phyloP scores from a whole-genome alignment of 1,284 basidiomycete species.

The Fomitiporia mediterranea region DNA sequence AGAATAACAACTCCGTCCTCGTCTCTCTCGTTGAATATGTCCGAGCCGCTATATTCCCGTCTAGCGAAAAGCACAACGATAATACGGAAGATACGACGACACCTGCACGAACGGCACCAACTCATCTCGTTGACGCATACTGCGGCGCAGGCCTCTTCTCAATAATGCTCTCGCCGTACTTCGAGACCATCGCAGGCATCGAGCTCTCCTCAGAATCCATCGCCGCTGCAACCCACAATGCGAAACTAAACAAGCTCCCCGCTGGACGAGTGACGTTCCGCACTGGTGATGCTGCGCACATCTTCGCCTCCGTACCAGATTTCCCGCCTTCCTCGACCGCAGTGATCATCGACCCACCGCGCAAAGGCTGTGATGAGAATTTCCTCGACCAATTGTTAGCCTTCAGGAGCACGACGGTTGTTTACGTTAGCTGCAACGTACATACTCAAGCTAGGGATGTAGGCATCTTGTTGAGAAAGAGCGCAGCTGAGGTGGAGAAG shows the following conservation, averaged over 20 bases:
- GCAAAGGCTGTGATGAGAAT: slow-evolving; percentile 83
- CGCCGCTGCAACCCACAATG: slow-evolving; percentile 76
- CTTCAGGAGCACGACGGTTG: slow-evolving; percentile 68
- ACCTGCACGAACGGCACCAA: too few relatives aligned
- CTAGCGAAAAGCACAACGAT: slow-evolving; percentile 19
- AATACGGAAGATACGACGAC: background rate
- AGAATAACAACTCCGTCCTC: slow-evolving; percentile 96
- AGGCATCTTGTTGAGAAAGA: slow-evolving; percentile 59
- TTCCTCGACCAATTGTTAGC: slow-evolving; percentile 77
- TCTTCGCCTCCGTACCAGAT: slow-evolving; percentile 58
- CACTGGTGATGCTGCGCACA: slow-evolving; percentile 65
- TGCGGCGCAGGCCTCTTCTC: slow-evolving; percentile 92
- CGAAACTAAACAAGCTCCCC: slow-evolving; percentile 65
- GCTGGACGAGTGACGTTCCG: slow-evolving; percentile 49
- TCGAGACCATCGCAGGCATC: slow-evolving; percentile 82
- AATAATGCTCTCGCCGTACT: slow-evolving; percentile 79
- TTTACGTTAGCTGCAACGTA: slow-evolving; percentile 95
- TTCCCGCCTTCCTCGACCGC: slow-evolving; percentile 71
- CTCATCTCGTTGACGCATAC: slow-evolving; percentile 89
- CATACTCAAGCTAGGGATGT: slow-evolving; percentile 83
- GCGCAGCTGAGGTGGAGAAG: slow-evolving; percentile 31
- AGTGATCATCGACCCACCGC: slow-evolving; percentile 81
- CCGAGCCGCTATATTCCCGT: slow-evolving; percentile 62
- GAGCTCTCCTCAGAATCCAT: slow-evolving; percentile 82
- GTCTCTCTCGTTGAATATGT: slow-evolving; percentile 82